phyloP scores from a whole-genome alignment of 345 rosid species.

The Sonneratia caseolaris region DNA sequence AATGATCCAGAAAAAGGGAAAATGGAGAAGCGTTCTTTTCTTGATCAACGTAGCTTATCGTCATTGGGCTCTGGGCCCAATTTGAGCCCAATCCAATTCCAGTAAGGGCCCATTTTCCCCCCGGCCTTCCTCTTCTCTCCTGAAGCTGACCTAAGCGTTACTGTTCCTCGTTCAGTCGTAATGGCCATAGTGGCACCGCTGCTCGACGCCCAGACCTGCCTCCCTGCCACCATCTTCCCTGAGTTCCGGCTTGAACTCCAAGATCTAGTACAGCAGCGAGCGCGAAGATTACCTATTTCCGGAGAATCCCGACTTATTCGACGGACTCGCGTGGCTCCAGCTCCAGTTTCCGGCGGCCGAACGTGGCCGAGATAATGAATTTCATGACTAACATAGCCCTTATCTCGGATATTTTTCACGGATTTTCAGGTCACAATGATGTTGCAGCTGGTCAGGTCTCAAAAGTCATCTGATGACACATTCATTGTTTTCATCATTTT shows the following conservation, averaged over 20 bases:
- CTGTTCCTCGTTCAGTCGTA: conserved; percentile 38
- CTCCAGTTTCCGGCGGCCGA: conserved; percentile 51
- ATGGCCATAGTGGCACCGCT: conserved; percentile 43
- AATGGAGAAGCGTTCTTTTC: no score
- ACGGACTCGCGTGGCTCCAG: conserved; percentile 57
- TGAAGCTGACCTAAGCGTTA: conserved; percentile 38
- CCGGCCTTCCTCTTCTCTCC: conserved; percentile 9
- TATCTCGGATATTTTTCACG: not conserved
- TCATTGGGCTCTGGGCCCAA: not conserved
- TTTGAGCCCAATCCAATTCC: not conserved
- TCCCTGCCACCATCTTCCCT: conserved; percentile 42
- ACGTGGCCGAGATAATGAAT: no score
- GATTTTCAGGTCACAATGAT: conserved; percentile 44
- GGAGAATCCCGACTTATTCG: conserved; percentile 71
- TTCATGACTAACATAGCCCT: not conserved
- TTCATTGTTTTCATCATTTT: no score
- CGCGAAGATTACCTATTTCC: conserved; percentile 45
- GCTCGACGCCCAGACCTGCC: conserved; percentile 46
- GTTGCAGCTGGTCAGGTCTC: conserved; percentile 37
- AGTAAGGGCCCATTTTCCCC: conserved; percentile 24
- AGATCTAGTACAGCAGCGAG: conserved; percentile 25
- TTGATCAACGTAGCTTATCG: no score
- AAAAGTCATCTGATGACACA: no score
- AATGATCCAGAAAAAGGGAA: no score
- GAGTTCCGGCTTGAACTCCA: conserved; percentile 37